These are phyloP conservation scores for Chrysochromulina tobinii DNA, from an alignment of 78 protist genomes.

Conservation along the genomic window DNA sequence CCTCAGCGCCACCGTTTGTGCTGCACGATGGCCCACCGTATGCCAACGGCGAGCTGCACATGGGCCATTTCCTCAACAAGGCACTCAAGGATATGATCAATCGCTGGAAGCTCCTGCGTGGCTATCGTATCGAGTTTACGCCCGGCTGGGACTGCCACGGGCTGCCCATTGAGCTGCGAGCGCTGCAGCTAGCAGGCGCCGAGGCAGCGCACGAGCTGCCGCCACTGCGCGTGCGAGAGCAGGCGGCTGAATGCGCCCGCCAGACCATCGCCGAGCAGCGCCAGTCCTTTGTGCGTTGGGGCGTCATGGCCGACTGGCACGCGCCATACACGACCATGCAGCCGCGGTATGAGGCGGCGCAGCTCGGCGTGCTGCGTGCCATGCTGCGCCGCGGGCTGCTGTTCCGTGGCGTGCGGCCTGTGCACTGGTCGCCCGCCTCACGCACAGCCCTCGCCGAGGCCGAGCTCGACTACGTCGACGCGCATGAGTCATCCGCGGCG, in stretches of 20 bases:
- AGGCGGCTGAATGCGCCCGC: neutral
- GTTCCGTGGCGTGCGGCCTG: slow-evolving; percentile 81
- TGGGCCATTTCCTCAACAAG: slow-evolving; percentile 51
- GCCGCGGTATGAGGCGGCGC: slow-evolving; percentile 19
- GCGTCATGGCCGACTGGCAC: slow-evolving; percentile 30
- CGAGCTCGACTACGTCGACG: slow-evolving; percentile 84
- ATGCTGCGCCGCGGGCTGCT: slow-evolving; percentile 38
- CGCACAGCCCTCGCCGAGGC: slow-evolving; percentile 92
- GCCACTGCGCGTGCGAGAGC: neutral
- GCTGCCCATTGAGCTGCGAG: slow-evolving; percentile 90
- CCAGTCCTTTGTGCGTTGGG: neutral
- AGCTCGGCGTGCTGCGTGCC: slow-evolving; percentile 10
- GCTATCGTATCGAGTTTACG: slow-evolving; percentile 25
- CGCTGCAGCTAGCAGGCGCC: neutral
- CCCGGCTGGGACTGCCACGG: slow-evolving; percentile 97
- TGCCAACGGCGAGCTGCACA: slow-evolving; percentile 89
- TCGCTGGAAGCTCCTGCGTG: slow-evolving; percentile 66
- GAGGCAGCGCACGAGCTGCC: neutral
- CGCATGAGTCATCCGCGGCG: slow-evolving; percentile 71
- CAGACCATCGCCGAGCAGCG: slow-evolving; percentile 15
- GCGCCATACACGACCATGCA: neutral
- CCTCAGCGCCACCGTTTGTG: slow-evolving; percentile 22
- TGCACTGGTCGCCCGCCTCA: slow-evolving; percentile 50
- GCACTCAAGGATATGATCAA: slow-evolving; percentile 80
- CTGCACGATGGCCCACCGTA: slow-evolving; percentile 96